Percentiles rank a stretch among this genome's conserved stretches.
Conservation (phyloP, 2,329 filamentous ascomycete species). For the Fusarium sp. region DNA sequence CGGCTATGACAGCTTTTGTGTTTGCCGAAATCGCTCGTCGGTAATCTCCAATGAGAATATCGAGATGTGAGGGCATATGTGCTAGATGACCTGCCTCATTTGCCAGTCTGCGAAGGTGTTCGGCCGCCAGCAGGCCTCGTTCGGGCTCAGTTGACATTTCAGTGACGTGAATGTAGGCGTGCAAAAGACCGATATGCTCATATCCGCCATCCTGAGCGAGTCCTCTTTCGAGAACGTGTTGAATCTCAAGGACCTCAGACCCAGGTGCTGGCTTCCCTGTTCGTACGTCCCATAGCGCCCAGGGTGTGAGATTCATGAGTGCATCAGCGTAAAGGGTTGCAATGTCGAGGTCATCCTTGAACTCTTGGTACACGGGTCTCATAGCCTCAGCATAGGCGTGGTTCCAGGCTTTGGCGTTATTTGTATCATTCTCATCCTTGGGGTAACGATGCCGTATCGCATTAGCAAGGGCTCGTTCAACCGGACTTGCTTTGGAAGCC, state of each 20-base stretch:
- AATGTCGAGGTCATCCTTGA: slow-evolving; percentile 56
- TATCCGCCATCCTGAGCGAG: slow-evolving; percentile 60
- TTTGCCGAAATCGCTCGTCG: slow-evolving; percentile 72
- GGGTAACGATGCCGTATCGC: slow-evolving; percentile 76
- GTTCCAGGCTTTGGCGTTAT: slow-evolving; percentile 59
- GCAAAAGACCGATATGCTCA: slow-evolving; percentile 78
- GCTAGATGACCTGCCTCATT: slow-evolving; percentile 78
- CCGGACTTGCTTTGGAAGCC: slow-evolving; percentile 44
- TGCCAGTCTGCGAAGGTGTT: slow-evolving; percentile 73
- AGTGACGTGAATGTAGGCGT: slow-evolving; percentile 84
- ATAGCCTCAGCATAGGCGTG: slow-evolving; percentile 50
- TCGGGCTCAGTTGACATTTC: slow-evolving; percentile 79
- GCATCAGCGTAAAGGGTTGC: slow-evolving; percentile 54
- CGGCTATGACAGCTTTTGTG: slow-evolving; percentile 72
- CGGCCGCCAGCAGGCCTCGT: slow-evolving; percentile 69
- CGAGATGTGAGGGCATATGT: slow-evolving; percentile 83
- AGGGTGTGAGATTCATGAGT: slow-evolving; percentile 61
- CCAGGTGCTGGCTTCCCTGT: slow-evolving; percentile 52
- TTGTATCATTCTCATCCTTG: slow-evolving; percentile 57
- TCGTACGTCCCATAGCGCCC: slow-evolving; percentile 58
- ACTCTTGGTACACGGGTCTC: slow-evolving; percentile 51
- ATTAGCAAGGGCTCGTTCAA: slow-evolving; percentile 73
- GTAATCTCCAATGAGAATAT: slow-evolving; percentile 80
- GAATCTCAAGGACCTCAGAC: slow-evolving; percentile 54
- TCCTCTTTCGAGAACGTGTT: slow-evolving; percentile 59